phyloP scores from a whole-genome alignment of 768 basidiomycete species.

The Tulasnella sp. region DNA sequence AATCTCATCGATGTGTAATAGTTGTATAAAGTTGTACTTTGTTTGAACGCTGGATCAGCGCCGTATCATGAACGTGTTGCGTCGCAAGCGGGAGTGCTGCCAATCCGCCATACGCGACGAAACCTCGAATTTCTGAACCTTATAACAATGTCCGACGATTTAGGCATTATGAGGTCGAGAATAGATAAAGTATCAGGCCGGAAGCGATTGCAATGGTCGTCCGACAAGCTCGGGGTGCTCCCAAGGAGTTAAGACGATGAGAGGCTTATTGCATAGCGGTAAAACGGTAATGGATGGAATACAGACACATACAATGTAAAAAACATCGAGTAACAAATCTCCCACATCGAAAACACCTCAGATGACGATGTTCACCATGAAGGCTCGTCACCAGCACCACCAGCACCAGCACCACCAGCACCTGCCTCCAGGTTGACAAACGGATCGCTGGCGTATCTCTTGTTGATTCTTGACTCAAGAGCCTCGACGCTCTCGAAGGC shows the following conservation, averaged over 20 bases:
- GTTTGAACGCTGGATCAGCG: no score
- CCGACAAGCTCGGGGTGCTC: neutral
- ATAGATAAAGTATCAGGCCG: no score
- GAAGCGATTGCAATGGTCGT: no score
- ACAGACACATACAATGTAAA: constrained; percentile 1
- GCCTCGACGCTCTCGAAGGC: neutral
- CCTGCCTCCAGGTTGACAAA: neutral
- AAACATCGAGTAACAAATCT: neutral
- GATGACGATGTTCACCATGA: neutral
- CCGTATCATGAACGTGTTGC: no score
- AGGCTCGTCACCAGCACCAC: neutral
- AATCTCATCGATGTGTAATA: neutral
- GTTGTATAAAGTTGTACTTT: neutral
- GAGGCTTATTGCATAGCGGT: constrained; percentile 35
- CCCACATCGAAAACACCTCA: neutral
- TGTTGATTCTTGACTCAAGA: neutral
- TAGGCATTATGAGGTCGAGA: neutral
- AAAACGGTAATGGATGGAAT: neutral
- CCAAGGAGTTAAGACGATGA: constrained; percentile 29
- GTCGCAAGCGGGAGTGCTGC: neutral
- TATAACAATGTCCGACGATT: neutral
- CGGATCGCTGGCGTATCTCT: neutral
- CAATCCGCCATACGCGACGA: neutral
- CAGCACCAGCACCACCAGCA: no score
- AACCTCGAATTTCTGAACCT: no score